These are phyloP conservation scores for Entomortierella chlamydospora DNA, from an alignment of 192 early-diverging fungal genomes.

Conservation along the genomic window DNA sequence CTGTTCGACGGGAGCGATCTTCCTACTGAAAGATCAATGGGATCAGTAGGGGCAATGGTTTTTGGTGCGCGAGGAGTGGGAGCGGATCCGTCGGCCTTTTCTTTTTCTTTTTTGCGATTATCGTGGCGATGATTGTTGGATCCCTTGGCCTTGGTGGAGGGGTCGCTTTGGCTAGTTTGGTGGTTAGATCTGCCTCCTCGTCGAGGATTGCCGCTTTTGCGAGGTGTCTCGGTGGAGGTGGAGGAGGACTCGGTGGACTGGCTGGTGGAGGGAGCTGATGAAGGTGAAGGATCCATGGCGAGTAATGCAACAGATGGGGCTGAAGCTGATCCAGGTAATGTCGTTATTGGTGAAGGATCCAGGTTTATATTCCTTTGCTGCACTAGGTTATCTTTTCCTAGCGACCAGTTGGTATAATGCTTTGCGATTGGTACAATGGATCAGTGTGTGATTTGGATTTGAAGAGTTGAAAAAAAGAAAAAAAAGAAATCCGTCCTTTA, in stretches of 20 bases:
- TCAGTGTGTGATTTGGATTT: too few relatives aligned
- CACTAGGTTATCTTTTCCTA: too few relatives aligned
- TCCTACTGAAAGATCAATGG: constrained; percentile 32
- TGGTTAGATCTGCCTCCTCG: constrained; percentile 15
- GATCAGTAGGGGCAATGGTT: constrained; percentile 49
- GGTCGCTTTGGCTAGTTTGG: neutral
- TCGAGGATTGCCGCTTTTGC: neutral
- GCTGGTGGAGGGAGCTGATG: constrained; percentile 1
- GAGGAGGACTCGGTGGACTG: neutral
- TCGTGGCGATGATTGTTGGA: constrained; percentile 25
- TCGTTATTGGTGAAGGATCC: neutral
- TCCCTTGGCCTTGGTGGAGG: constrained; percentile 1
- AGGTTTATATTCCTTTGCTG: neutral
- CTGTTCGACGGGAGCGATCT: neutral
- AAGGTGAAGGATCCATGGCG: constrained; percentile 19
- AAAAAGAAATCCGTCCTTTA: too few relatives aligned
- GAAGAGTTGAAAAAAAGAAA: too few relatives aligned
- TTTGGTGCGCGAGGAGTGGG: constrained; percentile 9
- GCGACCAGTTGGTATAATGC: too few relatives aligned
- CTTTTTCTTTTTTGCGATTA: constrained; percentile 23
- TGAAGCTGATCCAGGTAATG: neutral
- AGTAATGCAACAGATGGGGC: too few relatives aligned
- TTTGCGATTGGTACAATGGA: too few relatives aligned
- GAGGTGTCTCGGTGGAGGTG: constrained; percentile 8
- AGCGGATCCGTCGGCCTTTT: constrained; percentile 6